These are phyloP conservation scores for Hymenoscyphus occultus DNA, from an alignment of 2,329 filamentous ascomycete species.

Conservation along the genomic window DNA sequence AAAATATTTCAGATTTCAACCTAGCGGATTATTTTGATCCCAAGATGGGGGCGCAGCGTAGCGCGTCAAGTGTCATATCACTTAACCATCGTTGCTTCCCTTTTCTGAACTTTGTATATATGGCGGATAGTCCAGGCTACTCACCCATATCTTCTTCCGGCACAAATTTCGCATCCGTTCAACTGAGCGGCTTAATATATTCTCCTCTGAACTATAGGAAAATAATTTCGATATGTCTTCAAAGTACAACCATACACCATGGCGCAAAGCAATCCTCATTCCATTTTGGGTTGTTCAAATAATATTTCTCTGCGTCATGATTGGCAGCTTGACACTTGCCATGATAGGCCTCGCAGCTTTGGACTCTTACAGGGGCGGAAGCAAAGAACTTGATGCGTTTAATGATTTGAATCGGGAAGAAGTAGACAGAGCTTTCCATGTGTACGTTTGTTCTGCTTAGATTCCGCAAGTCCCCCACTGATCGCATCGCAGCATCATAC, in stretches of 20 bases:
- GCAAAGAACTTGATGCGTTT: neutral
- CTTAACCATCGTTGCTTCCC: too few species aligned
- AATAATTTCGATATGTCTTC: neutral
- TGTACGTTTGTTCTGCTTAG: neutral
- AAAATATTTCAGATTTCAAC: too few species aligned
- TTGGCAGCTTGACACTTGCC: conserved; percentile 18
- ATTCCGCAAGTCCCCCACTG: neutral
- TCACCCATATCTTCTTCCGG: neutral
- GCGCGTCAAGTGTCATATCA: too few species aligned
- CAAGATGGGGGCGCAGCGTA: too few species aligned
- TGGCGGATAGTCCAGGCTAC: neutral
- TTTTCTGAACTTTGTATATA: too few species aligned
- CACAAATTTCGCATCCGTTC: neutral
- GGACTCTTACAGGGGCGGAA: neutral
- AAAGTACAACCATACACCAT: conserved; percentile 25
- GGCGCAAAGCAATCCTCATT: conserved; percentile 26
- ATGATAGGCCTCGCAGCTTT: conserved; percentile 14
- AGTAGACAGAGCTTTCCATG: neutral
- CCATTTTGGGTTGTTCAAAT: conserved; percentile 31
- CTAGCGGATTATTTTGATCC: too few species aligned
- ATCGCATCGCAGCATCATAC: conserved; percentile 11
- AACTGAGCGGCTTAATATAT: neutral
- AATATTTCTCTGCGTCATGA: conserved; percentile 22
- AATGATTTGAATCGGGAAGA: neutral
- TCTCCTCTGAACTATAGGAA: neutral